Conservation (phyloP, 2,329 filamentous ascomycete genomes). For the Calonectria crousiana region DNA sequence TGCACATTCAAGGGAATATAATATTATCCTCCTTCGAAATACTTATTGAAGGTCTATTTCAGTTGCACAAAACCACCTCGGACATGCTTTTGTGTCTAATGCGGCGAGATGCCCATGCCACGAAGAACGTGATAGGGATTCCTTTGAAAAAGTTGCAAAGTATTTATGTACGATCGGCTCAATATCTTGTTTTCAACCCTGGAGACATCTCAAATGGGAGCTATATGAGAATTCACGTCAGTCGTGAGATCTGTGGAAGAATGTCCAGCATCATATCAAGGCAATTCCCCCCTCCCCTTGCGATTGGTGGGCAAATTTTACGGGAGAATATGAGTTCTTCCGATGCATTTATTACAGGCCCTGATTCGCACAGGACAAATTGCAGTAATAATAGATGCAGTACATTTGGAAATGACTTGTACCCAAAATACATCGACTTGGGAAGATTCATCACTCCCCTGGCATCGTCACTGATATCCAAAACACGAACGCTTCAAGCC, state of each 20-base stretch:
- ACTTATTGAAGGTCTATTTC: neutral
- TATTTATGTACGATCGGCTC: neutral
- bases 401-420: neutral
- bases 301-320: too few relatives aligned
- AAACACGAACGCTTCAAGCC: neutral
- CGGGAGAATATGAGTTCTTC: neutral
- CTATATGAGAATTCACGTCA: neutral
- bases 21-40: neutral
- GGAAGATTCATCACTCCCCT: neutral
- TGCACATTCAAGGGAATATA: neutral
- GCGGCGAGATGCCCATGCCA: neutral
- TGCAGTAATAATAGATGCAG: too few relatives aligned
- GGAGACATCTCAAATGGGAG: neutral
- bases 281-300: neutral
- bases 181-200: too few relatives aligned
- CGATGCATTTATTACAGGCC: neutral
- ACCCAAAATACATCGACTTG: neutral
- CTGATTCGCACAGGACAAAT: neutral
- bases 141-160: neutral
- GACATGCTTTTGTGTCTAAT: neutral
- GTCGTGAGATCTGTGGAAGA: neutral
- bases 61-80: neutral
- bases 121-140: neutral
- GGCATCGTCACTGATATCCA: neutral
- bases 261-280: neutral